These are phyloP conservation scores for Maudiozyma saulgeensis DNA, from an alignment of 805 yeast species.

Conservation along the genomic window DNA sequence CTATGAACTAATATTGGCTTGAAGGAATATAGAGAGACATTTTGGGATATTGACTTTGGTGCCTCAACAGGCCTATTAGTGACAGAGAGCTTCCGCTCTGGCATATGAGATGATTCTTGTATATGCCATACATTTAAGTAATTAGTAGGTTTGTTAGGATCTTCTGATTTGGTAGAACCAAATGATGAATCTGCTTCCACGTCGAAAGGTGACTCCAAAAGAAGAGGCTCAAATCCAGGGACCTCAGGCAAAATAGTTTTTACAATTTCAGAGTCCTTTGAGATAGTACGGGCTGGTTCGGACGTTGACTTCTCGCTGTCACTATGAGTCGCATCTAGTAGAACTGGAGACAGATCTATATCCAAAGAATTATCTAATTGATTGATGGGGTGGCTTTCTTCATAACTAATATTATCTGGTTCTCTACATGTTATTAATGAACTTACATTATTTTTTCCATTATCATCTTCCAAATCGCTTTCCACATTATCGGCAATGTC, in stretches of 20 bases:
- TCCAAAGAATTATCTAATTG: no score
- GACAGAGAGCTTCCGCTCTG: background rate
- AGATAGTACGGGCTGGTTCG: no score
- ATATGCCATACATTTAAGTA: slow-evolving; percentile 27
- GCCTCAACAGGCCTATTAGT: background rate
- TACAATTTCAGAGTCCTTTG: background rate
- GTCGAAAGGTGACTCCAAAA: slow-evolving; percentile 21
- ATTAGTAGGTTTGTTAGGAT: slow-evolving; percentile 12
- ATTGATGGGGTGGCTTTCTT: no score
- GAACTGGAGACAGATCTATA: no score
- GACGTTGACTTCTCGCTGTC: no score
- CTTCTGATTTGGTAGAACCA: slow-evolving; percentile 15
- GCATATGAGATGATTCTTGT: slow-evolving; percentile 13
- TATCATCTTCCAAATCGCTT: background rate
- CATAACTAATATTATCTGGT: no score
- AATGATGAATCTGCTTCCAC: slow-evolving; percentile 19
- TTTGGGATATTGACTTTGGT: background rate
- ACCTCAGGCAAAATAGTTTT: slow-evolving; percentile 6
- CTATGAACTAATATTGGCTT: slow-evolving; percentile 9
- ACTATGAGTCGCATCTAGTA: no score
- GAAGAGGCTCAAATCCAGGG: slow-evolving; percentile 13
- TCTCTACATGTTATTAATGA: no score
- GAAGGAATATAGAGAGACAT: slow-evolving; percentile 3
- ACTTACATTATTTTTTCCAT: no score
- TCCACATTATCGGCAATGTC: background rate